Base-by-base conservation (phyloP, 2,329 filamentous ascomycete species). In the Huntiella decipiens region DNA sequence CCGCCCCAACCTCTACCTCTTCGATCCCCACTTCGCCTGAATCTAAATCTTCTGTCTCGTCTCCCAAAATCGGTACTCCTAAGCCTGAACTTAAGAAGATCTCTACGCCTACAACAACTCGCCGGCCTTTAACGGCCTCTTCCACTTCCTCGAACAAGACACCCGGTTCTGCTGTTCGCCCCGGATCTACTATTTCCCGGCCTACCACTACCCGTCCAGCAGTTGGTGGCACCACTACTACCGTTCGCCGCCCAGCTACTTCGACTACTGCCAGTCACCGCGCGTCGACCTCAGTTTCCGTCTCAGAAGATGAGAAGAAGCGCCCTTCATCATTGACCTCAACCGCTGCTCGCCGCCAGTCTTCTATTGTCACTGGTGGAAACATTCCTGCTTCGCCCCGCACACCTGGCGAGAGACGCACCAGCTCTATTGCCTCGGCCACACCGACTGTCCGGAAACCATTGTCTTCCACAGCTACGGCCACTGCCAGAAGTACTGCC, bases 291-390 rank as follows among this genome's bases (percentile, higher is more conserved):
- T 66, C 63, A 43, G 59, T 66, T 44, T 69, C 67, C 50, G 62
- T 64, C 43, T 67, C 66, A 46, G 67, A 70, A 50, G 68, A 70
- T 52, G 68, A 71, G 49, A 67, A 63, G 58, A 67, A 62, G 54
- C 45, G 50, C 44, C 53, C 52, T 38, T 47, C 44, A 31, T 50
- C 48, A 10, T 38, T 56, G 39, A 49, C 59, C 11, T 51, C 54
- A 16, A 55, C 60, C 19, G 50, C 61, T 36, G 51, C 58, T 6
- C 52, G 61, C 11, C 61, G 63, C 44, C 58, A 61, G 53, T 56
- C 60, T 2, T 42, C 56, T 46, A 42, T 53, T 51, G 50, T 54
- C 45, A 45, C 56, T 8, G 53, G 56, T 6, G 52, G 55, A 4
- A 53, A 58, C 38, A 56, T 51, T n/a, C 51, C 52, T 5, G 50